These are phyloP conservation scores for Hypoxylon sp. DNA, from an alignment of 2,329 filamentous ascomycete species.

Conservation along the genomic window DNA sequence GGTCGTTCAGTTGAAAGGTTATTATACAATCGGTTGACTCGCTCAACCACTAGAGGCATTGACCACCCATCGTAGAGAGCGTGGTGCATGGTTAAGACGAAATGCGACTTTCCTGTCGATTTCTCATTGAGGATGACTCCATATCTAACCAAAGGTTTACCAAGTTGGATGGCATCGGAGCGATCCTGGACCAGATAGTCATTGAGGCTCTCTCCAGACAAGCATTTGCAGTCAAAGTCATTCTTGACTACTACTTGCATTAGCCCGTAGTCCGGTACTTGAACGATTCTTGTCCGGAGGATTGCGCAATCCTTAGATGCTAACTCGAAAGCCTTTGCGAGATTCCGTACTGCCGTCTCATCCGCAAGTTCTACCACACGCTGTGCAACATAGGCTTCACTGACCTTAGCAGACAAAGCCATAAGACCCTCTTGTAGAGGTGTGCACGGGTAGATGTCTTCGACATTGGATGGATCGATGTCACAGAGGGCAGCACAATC, in stretches of 20 bases:
- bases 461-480: constrained; percentile 54
- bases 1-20: constrained; percentile 52
- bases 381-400: constrained; percentile 66
- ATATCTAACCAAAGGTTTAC: constrained; percentile 61
- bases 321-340: constrained; percentile 60
- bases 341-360: constrained; percentile 53
- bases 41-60: constrained; percentile 64
- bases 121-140: constrained; percentile 56
- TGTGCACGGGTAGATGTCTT: constrained; percentile 68
- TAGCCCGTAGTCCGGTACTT: constrained; percentile 59
- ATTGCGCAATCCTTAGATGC: constrained; percentile 57
- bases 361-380: constrained; percentile 60
- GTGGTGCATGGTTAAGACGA: constrained; percentile 69
- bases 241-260: constrained; percentile 62
- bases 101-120: constrained; percentile 54
- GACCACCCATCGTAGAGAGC: constrained; percentile 70
- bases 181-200: constrained; percentile 59
- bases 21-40: constrained; percentile 61
- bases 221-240: constrained; percentile 53
- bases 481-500: constrained; percentile 59
- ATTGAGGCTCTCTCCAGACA: constrained; percentile 53
- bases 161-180: constrained; percentile 59
- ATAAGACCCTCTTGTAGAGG: constrained; percentile 68
- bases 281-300: constrained; percentile 64
- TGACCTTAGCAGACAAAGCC: constrained; percentile 64